Evolutionary conservation across 441 rosid genomes (phyloP), one percentile per base, ranked within the genome.

Genomic region (Erysimum cheiri): DNA sequence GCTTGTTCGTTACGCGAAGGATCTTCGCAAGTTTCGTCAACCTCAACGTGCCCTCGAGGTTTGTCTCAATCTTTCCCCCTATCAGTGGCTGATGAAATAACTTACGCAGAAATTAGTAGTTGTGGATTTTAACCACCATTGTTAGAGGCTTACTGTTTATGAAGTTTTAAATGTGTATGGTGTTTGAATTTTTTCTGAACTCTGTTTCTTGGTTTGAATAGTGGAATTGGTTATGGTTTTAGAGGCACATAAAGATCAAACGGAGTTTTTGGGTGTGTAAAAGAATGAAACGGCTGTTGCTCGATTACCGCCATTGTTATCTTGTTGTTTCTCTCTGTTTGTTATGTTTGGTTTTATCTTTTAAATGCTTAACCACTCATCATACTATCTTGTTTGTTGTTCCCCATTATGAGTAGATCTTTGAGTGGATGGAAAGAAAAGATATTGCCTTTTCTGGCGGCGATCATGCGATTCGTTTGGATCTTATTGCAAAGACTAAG

Each of bases 371-470:
- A 8, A 47, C 5, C 17, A 8, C 29, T 69, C 40, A 37, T 41
- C 32, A 17, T 3, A 12, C 50, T 22, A 8, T 41, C 13, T 4
- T 57, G 17, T n/a, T 44, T 28, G 6, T 55, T 17, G 13, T 68
- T 35, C 58, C 52, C 3, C 4, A 19, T 36, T 57, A 3, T 58
- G 2, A 0, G 10, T 59, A 77, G 98, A 77, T 88, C 43, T 80
- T 88, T 82, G 87, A 87, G 31, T 91, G 97, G 97, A 89, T 91
- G 92, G 89, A 85, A 60, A 40, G 88, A 88, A 44, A 78, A 80
- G 85, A 84, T 48, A 70, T 89, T 63, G 44, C 69, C 3, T 70
- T 87, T 8, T 72, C 84, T 2, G 10, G 40, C 7, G 14, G 78
- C 0, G 92, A 89, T 28, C 68, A 78, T 48, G 96, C 88, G 0